Evolutionary conservation across 106 monocot species (phyloP), one percentile per base, ranked within the genome.

Genomic region (Dactylorhiza incarnata): DNA sequence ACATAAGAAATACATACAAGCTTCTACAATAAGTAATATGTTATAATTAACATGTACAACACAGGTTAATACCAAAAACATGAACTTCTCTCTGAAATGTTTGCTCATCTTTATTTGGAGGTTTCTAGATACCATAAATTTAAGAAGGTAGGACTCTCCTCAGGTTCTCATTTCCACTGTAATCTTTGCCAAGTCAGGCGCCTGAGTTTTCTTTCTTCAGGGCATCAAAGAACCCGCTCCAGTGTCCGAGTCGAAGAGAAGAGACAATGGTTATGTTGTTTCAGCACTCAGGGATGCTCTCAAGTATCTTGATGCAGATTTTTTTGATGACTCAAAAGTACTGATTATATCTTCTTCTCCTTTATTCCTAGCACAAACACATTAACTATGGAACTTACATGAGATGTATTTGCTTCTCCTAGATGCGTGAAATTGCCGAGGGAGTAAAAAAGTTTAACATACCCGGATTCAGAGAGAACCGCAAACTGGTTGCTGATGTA

Each of bases 291-390:
- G 82, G 77, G 75, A 53, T 74, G 80, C 76, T 25, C 77, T 95
- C 58, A 82, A 84, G 59, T 90, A 73, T 69, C 71, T 92, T 23
- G 90, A 90, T 85, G 86, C 82, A 10, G 25, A 87, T 73, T 90
- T 95, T 74, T 95, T 95, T 82, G 89, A 88, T 81, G 73, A 85
- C 48, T 86, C 90, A 26, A 82, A 95, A 83, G 95, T 87, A 86
- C 6, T 68, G 6, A 14, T 11, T 20, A 69, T n/a, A 44, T 22
- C 51, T 49, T 72, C 7, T 50, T 82, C 58, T 37, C 13, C 0
- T 58, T 26, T 22, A 11, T 81, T 23, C 9, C 77, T 48, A 37
- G 37, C 37, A 50, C 7, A 61, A 46, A 26, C 12, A 44, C 47
- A 44, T 63, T 26, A 56, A 23, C 0, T n/a, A 6, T 76, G 10